phyloP scores from a whole-genome alignment of 441 rosid species.

The Erodium texanum region DNA sequence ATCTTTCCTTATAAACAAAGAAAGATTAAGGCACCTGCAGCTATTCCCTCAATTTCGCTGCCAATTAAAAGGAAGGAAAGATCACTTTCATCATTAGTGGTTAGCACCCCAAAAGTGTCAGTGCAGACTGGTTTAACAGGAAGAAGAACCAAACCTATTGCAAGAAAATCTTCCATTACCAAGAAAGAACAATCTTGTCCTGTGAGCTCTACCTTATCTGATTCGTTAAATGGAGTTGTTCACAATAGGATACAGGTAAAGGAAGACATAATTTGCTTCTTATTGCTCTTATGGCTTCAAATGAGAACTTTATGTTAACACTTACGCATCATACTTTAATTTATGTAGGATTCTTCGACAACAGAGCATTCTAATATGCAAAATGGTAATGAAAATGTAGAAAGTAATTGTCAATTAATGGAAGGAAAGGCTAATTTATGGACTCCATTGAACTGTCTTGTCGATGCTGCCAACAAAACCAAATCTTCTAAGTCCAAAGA shows the following conservation, averaged over 20 bases:
- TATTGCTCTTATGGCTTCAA: constrained; percentile 6
- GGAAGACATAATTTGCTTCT: constrained; percentile 14
- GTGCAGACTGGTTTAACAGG: constrained; percentile 48
- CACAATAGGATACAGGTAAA: constrained; percentile 44
- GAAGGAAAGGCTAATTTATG: constrained; percentile 54
- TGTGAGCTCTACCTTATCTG: constrained; percentile 43
- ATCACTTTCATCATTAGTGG: constrained; percentile 57
- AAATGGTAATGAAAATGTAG: constrained; percentile 21
- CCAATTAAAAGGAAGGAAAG: constrained; percentile 64
- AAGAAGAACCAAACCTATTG: constrained; percentile 42
- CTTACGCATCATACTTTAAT: constrained; percentile 6
- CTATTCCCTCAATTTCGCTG: constrained; percentile 32
- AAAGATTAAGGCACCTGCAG: constrained; percentile 46
- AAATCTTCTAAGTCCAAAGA: constrained; percentile 38
- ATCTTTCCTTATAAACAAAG: constrained; percentile 54
- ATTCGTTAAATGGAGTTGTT: constrained; percentile 26
- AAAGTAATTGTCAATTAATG: constrained; percentile 29
- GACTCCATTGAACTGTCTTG: constrained; percentile 68
- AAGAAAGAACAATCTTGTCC: constrained; percentile 38
- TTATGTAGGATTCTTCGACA: constrained; percentile 33
- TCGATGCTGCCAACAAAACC: constrained; percentile 73
- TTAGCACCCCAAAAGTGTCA: constrained; percentile 47
- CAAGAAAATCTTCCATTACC: constrained; percentile 35
- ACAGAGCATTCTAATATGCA: constrained; percentile 29
- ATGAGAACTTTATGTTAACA: background rate